Evolutionary conservation across 345 rosid genomes (phyloP).

Genomic region (Eucalyptus curtisii): DNA sequence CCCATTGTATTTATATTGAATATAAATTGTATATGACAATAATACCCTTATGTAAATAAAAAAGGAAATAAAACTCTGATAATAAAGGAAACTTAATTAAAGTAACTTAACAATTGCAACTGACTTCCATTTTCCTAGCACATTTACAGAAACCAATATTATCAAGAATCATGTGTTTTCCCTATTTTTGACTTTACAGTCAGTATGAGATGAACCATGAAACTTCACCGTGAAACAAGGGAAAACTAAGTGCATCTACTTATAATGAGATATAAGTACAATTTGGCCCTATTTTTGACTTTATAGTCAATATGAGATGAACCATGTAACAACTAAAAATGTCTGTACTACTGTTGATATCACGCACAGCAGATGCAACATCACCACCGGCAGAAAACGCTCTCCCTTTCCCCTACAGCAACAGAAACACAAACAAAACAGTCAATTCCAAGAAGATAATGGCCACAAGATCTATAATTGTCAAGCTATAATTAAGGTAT

Average conservation of each 20-base stretch:
- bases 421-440: neutral
- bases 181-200: neutral
- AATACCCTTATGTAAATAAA: no score
- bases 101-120: no score
- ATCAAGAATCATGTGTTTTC: neutral
- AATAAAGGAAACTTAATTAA: no score
- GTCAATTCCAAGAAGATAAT: neutral
- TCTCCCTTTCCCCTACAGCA: constrained; percentile 42
- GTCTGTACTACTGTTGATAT: constrained; percentile 1
- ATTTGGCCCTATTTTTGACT: neutral
- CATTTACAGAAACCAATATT: neutral
- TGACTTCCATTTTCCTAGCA: constrained; percentile 40
- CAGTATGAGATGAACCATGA: neutral
- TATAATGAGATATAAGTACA: neutral
- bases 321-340: neutral
- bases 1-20: no score
- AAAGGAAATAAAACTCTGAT: no score
- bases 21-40: no score
- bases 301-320: neutral
- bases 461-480: neutral
- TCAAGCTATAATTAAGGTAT: neutral
- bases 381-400: no score
- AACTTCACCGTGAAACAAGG: neutral
- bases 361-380: neutral
- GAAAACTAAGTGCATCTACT: neutral